Base-by-base conservation (phyloP, 306 rosid genomes). In the Castanea mollissima region DNA sequence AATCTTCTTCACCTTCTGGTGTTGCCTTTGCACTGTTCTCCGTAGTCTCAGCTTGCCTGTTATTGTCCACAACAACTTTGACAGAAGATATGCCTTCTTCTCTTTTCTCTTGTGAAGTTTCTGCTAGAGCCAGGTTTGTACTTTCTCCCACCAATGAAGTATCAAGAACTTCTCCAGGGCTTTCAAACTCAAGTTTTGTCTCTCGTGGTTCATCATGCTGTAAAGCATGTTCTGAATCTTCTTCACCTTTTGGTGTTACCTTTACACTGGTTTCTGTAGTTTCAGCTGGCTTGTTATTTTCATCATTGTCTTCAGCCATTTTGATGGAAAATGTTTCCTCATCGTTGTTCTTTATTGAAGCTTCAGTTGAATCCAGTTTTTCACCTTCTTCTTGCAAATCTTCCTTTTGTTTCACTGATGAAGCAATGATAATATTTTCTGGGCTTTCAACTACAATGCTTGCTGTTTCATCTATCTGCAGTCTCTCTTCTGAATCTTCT, bases 61-160 rank as follows among this genome's bases (percentile, higher is more conserved):
- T 2, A 41, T 41, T 41, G 46, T 41, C 46, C 11, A 8, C 12
- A 8, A 35, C 41, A 35, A 41, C 46, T 41, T 41, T 41, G 20
- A 21, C 16, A 35, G 80, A 52, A 79, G 14, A 20, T 31, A 62
- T 27, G 29, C 71, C 44, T 27, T 32, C 87, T 32, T 29, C 57
- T 72, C 54, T 49, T 49, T 49, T 49, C 54, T 49, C 5, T 13
- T 10, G 14, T 49, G 54, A 49, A 49, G 14, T 49, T 60, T 75
- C 69, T 12, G 31, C 19, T 34, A 71, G 73, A 25, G 57, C 44
- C 6, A 38, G 55, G 60, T 23, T 38, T 54, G 7, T 59, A 20
- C 55, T 62, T 19, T 74, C 65, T 81, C 60, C 81, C 67, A 60
- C 68, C 18, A 31, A 55, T 55, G 69, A 75, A 71, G 67, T 52